Evolutionary conservation across 2,329 filamentous ascomycete species (phyloP).

Genomic region (Stachybotrys elegans): DNA sequence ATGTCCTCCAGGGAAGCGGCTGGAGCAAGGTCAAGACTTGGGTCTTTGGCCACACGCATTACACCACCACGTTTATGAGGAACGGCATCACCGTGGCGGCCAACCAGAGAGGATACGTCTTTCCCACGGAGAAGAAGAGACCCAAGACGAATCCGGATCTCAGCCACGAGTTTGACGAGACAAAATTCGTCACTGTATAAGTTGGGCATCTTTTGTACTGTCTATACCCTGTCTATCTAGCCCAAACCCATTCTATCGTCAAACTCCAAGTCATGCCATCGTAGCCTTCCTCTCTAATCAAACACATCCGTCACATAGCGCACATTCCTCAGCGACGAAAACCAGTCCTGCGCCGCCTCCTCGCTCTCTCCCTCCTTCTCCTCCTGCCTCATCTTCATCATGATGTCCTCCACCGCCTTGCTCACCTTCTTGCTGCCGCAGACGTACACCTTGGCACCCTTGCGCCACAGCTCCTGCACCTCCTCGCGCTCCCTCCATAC

Average conservation of each 20-base stretch:
- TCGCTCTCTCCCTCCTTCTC: conserved; percentile 13
- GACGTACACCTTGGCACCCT: conserved; percentile 48
- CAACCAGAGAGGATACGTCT: conserved; percentile 42
- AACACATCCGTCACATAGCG: conserved; percentile 54
- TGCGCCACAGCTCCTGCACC: conserved; percentile 24
- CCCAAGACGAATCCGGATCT: too few species aligned
- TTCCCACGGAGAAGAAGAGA: too few species aligned
- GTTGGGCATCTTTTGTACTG: too few species aligned
- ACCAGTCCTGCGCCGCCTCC: conserved; percentile 35
- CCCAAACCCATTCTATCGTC: too few species aligned
- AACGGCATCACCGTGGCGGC: conserved; percentile 32
- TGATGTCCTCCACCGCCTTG: conserved; percentile 19
- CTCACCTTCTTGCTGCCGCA: conserved; percentile 50
- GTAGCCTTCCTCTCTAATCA: conserved; percentile 44
- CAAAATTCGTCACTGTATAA: too few species aligned
- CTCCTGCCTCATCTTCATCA: conserved; percentile 2
- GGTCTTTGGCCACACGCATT: conserved; percentile 47
- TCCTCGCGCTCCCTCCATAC: conserved; percentile 22
- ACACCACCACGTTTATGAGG: conserved; percentile 28
- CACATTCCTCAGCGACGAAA: conserved; percentile 42
- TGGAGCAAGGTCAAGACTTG: conserved; percentile 31
- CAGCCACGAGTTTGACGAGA: too few species aligned
- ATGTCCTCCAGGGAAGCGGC: conserved; percentile 26
- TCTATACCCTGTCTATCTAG: too few species aligned
- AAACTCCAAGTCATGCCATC: too few species aligned